Percentiles rank a stretch among this genome's conserved stretches.
These are phyloP conservation scores for Vanrija sp. DNA, from an alignment of 1,284 basidiomycete genomes.

Conservation along the genomic window DNA sequence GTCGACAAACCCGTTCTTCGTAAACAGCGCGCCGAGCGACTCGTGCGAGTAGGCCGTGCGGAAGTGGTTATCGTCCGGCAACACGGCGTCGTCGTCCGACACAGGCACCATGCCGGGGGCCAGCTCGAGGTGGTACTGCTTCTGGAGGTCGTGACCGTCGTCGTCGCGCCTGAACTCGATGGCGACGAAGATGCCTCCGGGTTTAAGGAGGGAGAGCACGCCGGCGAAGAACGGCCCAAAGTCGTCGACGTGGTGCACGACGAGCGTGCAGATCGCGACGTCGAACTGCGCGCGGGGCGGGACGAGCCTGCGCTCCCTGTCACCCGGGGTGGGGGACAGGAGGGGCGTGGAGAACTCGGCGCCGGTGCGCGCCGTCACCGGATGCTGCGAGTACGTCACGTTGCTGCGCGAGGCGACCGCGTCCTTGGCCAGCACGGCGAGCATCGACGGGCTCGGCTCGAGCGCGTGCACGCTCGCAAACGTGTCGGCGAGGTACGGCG, in stretches of 20 bases:
- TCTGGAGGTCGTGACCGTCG: constrained; percentile 8
- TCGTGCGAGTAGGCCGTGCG: not conserved
- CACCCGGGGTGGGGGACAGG: constrained; percentile 18
- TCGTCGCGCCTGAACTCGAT: constrained; percentile 15
- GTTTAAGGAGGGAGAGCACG: constrained; percentile 8
- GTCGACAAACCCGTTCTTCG: not conserved
- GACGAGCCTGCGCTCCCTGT: constrained; percentile 12
- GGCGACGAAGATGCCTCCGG: constrained; percentile 11
- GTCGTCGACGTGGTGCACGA: constrained; percentile 36
- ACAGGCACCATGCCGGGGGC: not conserved
- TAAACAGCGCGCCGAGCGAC: not conserved
- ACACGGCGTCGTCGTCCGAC: constrained; percentile 3
- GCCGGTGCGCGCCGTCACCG: constrained; percentile 16
- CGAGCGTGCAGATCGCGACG: constrained; percentile 31
- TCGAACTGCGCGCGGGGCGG: constrained; percentile 26
- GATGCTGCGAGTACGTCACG: constrained; percentile 18
- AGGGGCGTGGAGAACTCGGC: constrained; percentile 12
- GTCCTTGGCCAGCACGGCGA: constrained; percentile 13
- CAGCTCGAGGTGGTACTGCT: constrained; percentile 5
- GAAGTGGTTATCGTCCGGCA: not conserved
- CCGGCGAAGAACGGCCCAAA: constrained; percentile 6
- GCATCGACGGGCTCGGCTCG: constrained; percentile 35
- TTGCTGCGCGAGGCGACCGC: constrained; percentile 1
- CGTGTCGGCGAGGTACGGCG: constrained; percentile 16
- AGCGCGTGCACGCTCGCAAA: constrained; percentile 34